phyloP scores from a whole-genome alignment of 768 basidiomycete genomes.

The Chiua virens region DNA sequence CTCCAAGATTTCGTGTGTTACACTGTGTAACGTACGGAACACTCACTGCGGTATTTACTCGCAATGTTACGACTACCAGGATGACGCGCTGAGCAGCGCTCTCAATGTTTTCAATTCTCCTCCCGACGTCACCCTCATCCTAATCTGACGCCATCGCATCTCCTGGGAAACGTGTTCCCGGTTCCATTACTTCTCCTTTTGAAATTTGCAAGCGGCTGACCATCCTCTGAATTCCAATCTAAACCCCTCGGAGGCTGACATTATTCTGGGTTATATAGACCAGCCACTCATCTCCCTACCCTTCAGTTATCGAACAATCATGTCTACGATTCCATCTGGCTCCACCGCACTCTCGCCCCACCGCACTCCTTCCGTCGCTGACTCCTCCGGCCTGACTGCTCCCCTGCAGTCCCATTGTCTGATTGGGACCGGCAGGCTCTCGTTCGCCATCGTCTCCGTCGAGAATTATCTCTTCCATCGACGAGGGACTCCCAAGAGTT shows the following conservation, averaged over 20 bases:
- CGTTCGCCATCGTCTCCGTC: slow-evolving; percentile 15
- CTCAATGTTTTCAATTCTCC: too few species aligned
- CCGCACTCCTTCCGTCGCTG: slow-evolving; percentile 1
- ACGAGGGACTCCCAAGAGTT: not conserved
- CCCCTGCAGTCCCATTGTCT: not conserved
- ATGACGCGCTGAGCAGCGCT: too few species aligned
- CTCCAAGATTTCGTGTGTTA: too few species aligned
- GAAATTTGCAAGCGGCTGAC: too few species aligned
- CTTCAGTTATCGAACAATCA: slow-evolving; percentile 6
- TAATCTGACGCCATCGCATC: too few species aligned
- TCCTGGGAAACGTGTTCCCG: too few species aligned
- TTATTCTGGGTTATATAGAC: slow-evolving; percentile 8
- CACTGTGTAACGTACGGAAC: too few species aligned
- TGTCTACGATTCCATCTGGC: slow-evolving; percentile 19
- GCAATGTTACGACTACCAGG: too few species aligned
- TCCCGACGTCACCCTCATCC: too few species aligned
- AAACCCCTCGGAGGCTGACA: slow-evolving; percentile 21
- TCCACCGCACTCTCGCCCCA: not conserved
- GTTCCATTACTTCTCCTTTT: too few species aligned
- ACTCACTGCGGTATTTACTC: too few species aligned
- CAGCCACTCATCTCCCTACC: not conserved
- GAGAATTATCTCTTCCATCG: slow-evolving; percentile 16
- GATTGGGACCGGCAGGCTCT: slow-evolving; percentile 12
- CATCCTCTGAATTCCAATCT: too few species aligned
- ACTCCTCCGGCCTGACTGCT: not conserved